phyloP scores from a whole-genome alignment of 1,284 basidiomycete genomes.

The Exobasidium cylindrosporum region DNA sequence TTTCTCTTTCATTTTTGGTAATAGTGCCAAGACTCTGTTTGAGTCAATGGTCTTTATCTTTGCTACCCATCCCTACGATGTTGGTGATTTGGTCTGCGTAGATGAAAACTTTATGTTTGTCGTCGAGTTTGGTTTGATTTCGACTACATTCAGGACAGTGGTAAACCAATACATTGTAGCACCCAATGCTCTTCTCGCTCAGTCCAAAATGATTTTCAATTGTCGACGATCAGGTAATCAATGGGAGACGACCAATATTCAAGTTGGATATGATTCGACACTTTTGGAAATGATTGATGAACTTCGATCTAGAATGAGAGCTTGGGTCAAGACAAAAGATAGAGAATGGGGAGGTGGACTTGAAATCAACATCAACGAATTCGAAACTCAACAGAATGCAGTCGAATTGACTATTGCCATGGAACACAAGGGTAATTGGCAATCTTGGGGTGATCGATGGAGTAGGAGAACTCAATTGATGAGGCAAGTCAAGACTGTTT shows the following conservation, averaged over 20 bases:
- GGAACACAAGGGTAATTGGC: constrained; percentile 80
- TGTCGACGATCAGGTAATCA: constrained; percentile 56
- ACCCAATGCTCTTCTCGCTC: constrained; percentile 73
- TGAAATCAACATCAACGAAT: constrained; percentile 53
- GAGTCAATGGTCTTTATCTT: constrained; percentile 70
- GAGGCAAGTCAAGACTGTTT: constrained; percentile 39
- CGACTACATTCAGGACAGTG: constrained; percentile 73
- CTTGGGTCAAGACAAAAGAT: constrained; percentile 67
- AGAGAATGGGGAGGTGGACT: constrained; percentile 59
- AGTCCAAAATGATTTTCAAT: constrained; percentile 70
- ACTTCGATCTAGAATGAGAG: constrained; percentile 63
- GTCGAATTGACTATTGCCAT: constrained; percentile 61
- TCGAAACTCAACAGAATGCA: constrained; percentile 49
- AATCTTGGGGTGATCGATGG: constrained; percentile 77
- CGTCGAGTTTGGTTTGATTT: constrained; percentile 69
- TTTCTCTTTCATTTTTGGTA: constrained; percentile 63
- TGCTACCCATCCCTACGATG: constrained; percentile 59
- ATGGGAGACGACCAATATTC: constrained; percentile 69
- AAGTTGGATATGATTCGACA: constrained; percentile 50
- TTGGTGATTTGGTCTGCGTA: constrained; percentile 54
- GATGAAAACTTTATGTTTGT: constrained; percentile 54
- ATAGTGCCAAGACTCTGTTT: constrained; percentile 76
- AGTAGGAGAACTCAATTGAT: constrained; percentile 47
- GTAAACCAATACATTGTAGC: constrained; percentile 75
- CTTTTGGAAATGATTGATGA: constrained; percentile 63